Evolutionary conservation across 129 eudicot species (phyloP), one percentile per base, ranked within the genome.

Genomic region (Chrysanthemum makinoi): DNA sequence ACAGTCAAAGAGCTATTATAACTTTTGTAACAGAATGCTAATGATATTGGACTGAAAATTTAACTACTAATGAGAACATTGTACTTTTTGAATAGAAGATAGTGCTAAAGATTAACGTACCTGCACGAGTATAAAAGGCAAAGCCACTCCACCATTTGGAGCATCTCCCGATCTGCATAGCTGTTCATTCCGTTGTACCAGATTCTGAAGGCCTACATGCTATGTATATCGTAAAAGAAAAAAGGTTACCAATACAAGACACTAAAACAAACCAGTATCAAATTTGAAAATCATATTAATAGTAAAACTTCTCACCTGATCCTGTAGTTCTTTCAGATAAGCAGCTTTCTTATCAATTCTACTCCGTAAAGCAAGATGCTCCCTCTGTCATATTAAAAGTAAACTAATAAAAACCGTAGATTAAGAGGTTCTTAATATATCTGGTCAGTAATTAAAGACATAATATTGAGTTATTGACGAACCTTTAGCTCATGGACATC

Each of bases 101-200:
- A 11, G 56, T 53, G 65, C 33, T 60, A 59, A 62, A 43, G 28
- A 72, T 28, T 14, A 7, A 39, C 47, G 11, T 79, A 92, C 98
- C 95, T 92, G 98, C 48, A 92, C 96, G 50, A 92, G 76, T 49
- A 92, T 92, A 78, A 92, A 91, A 52, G 97, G 97, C 75, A 91
- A 84, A 69, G 91, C 87, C 48, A 91, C 93, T 30, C 97, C 98
- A 7, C 91, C 88, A 70, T 79, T 82, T 65, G 98, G 96, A 68
- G 83, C 80, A 80, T 87, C 77, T 80, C 86, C 96, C 10, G 80
- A 81, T 63, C 87, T 62, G 75, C 80, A 84, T 62, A 87, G 58
- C 77, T 85, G 84, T 80, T 89, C 85, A 74, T 93, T 93, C 39
- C 96, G 81, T 72, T 80, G 85, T 54, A 86, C 79, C 59, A 93